Percentiles rank a stretch among this genome's conserved stretches.
These are phyloP conservation scores for Leccinum angustisporum DNA, from an alignment of 1,284 basidiomycete species.

Conservation along the genomic window DNA sequence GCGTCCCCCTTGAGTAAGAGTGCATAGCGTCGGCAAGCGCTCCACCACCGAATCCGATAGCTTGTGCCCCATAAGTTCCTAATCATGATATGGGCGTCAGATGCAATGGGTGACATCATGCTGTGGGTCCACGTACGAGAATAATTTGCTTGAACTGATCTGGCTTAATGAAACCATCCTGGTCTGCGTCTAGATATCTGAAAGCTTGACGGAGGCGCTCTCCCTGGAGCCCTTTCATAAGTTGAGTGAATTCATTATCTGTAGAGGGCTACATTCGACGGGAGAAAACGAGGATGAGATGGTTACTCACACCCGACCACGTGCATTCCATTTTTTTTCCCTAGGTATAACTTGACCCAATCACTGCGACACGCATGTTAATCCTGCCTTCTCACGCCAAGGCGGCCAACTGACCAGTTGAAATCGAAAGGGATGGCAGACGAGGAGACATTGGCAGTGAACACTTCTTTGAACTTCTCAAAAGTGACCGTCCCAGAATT, in stretches of 20 bases:
- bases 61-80: constrained; percentile 96
- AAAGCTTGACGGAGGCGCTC: constrained; percentile 94
- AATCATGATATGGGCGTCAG: constrained; percentile 5
- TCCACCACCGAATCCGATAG: constrained; percentile 89
- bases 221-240: constrained; percentile 96
- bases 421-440: constrained; percentile 93
- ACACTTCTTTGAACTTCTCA: constrained; percentile 91
- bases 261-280: constrained; percentile 7
- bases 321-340: constrained; percentile 85
- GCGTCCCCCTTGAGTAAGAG: constrained; percentile 80
- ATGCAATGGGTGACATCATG: neutral
- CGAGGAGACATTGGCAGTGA: constrained; percentile 76
- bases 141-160: constrained; percentile 94
- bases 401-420: constrained; percentile 61
- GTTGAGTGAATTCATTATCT: constrained; percentile 94
- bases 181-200: constrained; percentile 83
- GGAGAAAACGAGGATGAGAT: constrained; percentile 6
- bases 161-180: constrained; percentile 88
- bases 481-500: constrained; percentile 86
- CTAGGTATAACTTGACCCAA: constrained; percentile 93
- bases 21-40: constrained; percentile 85
- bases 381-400: constrained; percentile 8
- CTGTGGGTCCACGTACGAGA: constrained; percentile 50
- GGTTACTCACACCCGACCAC: constrained; percentile 82
- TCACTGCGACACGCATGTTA: constrained; percentile 49